Base-by-base conservation (phyloP, 768 basidiomycete species). In the Boletus reticulatus region DNA sequence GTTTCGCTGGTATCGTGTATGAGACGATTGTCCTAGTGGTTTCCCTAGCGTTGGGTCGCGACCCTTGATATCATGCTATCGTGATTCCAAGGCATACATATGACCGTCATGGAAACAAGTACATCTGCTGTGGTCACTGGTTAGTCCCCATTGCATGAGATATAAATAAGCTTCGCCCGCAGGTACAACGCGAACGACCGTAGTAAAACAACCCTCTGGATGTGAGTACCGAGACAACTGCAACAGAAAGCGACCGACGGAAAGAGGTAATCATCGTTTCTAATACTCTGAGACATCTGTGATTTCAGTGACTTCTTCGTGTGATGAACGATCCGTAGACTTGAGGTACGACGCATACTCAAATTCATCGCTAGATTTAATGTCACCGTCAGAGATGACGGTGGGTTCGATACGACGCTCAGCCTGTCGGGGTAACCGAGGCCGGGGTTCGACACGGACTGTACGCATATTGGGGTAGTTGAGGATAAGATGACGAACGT, bases 401-500 rank as follows among this genome's bases (percentile, higher is more conserved):
- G 71, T 72, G 37, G 70, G 70, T 36, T 72, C 70, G 31, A 71
- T 24, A 43, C 65, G 62, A 56, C 70, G 67, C 41, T 72, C 70
- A 39, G 59, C 43, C 49, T 69, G 69, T 46, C 63, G 62, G 43
- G 51, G 31, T 46, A 53, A 49, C 39, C 61, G 57, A 37, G 58
- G 59, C 43, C 71, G 67, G 32, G 72, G 69, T 22, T 71, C 71
- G 38, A 71, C 70, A 39, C 70, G 70, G 50, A 71, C 71, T 9
- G 66, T 72, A 43, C 71, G 70, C 70, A 71, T 71, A 56, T 71
- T 71, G 52, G 88, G 88, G 61, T 89, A 88, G 70, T 81, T 80
- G 63, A 91, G 68, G 56, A 78, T 79, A 32, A 91, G 77, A 55
- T 75, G 77, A 57, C 79, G 79, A 55, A 79, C 79, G 54, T 84